Evolutionary conservation across 441 rosid species (phyloP).

Genomic region (Adansonia rubrostipa): DNA sequence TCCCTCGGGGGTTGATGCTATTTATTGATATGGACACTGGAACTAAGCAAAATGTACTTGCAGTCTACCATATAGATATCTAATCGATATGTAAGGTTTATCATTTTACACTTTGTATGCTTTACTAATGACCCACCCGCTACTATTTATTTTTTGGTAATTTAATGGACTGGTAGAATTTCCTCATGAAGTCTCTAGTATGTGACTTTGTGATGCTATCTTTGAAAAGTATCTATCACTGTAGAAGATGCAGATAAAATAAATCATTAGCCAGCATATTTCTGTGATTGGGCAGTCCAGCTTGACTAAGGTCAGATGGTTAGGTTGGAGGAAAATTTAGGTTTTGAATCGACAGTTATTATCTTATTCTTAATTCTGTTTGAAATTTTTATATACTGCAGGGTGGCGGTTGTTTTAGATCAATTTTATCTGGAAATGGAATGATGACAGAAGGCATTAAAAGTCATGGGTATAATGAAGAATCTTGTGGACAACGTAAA

Average conservation of each 20-base stretch:
- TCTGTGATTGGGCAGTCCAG: slow-evolving; percentile 15
- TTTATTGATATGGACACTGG: slow-evolving; percentile 9
- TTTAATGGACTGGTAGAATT: neutral
- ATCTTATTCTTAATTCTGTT: neutral
- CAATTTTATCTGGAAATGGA: slow-evolving; percentile 55
- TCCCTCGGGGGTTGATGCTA: neutral
- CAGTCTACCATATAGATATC: neutral
- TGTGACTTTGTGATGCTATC: slow-evolving; percentile 15
- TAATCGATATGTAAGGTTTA: neutral
- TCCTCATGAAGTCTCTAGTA: neutral
- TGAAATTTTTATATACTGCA: slow-evolving; percentile 39
- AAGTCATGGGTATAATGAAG: slow-evolving; percentile 61
- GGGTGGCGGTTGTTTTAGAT: slow-evolving; percentile 59
- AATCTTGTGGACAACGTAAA: slow-evolving; percentile 55
- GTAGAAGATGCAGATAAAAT: neutral
- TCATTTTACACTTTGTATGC: neutral
- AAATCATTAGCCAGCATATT: slow-evolving; percentile 13
- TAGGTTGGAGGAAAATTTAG: slow-evolving; percentile 5
- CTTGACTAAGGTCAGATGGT: slow-evolving; percentile 8
- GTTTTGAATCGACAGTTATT: slow-evolving; percentile 15
- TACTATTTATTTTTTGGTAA: slow-evolving; percentile 12
- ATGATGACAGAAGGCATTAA: slow-evolving; percentile 46
- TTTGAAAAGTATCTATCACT: neutral
- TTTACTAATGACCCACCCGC: neutral
- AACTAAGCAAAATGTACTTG: slow-evolving; percentile 19